A percentile compares a stretch with the other conserved stretches of the same genome.
These are phyloP conservation scores for Lagerstroemia speciosa DNA, from an alignment of 345 rosid genomes.

Conservation along the genomic window DNA sequence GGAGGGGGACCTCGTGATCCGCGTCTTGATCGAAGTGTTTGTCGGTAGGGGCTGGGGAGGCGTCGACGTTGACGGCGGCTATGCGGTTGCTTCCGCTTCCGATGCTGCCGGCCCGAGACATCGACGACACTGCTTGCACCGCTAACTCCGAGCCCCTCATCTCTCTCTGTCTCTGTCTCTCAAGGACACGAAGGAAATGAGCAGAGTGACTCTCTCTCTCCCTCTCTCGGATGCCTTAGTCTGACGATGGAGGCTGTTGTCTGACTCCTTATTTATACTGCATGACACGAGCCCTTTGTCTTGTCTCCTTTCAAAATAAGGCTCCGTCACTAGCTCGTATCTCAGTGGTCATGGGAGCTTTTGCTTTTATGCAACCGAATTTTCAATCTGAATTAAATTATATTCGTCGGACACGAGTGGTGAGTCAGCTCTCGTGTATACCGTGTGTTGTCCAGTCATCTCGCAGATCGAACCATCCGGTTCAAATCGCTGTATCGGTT, in stretches of 20 bases:
- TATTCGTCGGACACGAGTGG: too few species aligned
- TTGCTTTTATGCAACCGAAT: too few species aligned
- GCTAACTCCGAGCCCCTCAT: neutral
- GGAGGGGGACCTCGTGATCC: neutral
- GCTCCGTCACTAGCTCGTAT: neutral
- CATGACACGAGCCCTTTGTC: neutral
- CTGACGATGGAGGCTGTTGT: neutral
- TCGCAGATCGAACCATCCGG: too few species aligned
- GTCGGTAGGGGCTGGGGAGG: neutral
- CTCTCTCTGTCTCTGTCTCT: neutral
- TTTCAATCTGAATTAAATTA: too few species aligned
- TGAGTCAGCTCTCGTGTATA: too few species aligned
- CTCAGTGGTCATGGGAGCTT: neutral
- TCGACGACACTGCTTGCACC: neutral
- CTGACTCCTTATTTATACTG: neutral
- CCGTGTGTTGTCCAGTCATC: too few species aligned
- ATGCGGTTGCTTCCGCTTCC: constrained; percentile 28
- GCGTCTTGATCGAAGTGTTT: neutral
- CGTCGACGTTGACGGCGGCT: constrained; percentile 22
- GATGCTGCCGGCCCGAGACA: neutral
- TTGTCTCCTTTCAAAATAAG: neutral
- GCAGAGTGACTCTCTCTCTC: too few species aligned
- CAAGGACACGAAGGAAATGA: too few species aligned
- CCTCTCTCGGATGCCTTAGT: too few species aligned
- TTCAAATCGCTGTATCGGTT: too few species aligned